Evolutionary conservation across 2,329 filamentous ascomycete species (phyloP).

Genomic region (Epichloe elymi): DNA sequence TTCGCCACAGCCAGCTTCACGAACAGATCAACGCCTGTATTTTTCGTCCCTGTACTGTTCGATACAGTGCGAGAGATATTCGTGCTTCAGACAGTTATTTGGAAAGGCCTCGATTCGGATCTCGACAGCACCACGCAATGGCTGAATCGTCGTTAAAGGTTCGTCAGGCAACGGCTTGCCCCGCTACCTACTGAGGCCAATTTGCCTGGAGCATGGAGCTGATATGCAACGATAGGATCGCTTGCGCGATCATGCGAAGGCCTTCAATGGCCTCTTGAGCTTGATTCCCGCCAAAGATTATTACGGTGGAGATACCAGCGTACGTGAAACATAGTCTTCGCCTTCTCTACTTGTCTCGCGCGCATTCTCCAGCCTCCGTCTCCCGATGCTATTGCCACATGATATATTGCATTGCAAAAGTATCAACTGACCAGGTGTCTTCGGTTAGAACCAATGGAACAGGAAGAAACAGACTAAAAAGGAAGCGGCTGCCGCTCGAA

Average conservation of each 20-base stretch:
- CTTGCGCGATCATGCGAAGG: constrained; percentile 48
- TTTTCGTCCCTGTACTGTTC: neutral
- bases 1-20: neutral
- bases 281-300: constrained; percentile 85
- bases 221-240: constrained; percentile 31
- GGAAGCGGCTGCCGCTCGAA: constrained; percentile 68
- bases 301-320: constrained; percentile 73
- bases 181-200: constrained; percentile 11
- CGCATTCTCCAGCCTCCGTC: neutral
- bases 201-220: constrained; percentile 4
- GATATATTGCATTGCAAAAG: neutral
- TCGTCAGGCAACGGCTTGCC: constrained; percentile 20
- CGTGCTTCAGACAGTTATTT: neutral
- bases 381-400: neutral
- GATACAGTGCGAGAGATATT: neutral
- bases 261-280: constrained; percentile 77
- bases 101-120: neutral
- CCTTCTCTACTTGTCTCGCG: neutral
- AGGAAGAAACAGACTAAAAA: constrained; percentile 93
- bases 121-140: constrained; percentile 18
- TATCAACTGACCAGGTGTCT: neutral
- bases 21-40: neutral
- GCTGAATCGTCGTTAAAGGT: constrained; percentile 34
- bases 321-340: constrained; percentile 34
- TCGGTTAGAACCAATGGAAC: constrained; percentile 69